Evolutionary conservation across 2,329 filamentous ascomycete genomes (phyloP).

Genomic region (Paramyrothecium sp.): DNA sequence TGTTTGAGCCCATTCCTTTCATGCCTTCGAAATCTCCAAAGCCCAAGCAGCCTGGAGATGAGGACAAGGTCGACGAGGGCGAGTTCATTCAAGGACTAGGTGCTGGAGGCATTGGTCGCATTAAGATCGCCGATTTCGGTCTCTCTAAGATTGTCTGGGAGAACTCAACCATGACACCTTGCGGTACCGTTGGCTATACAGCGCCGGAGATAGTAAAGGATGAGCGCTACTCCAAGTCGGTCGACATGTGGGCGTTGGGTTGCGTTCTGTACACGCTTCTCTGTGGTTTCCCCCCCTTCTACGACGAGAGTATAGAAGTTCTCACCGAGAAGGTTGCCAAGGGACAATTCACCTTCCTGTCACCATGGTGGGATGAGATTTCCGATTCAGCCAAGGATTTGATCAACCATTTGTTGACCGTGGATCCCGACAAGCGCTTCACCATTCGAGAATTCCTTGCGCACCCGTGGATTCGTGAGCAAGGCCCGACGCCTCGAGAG

Average conservation of each 20-base stretch:
- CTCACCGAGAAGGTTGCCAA: constrained; percentile 96
- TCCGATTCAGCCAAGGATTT: constrained; percentile 92
- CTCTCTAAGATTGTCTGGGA: constrained; percentile 99
- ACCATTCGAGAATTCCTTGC: constrained; percentile 88
- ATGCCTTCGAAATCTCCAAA: constrained; percentile 78
- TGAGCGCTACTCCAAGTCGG: constrained; percentile 96
- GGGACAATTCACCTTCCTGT: constrained; percentile 96
- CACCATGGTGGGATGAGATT: constrained; percentile 99
- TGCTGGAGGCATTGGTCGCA: constrained; percentile 84
- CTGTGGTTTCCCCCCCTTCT: constrained; percentile 97
- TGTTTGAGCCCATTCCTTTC: constrained; percentile 85
- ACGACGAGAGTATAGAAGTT: constrained; percentile 96
- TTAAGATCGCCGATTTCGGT: constrained; percentile 98
- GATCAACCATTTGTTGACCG: constrained; percentile 87
- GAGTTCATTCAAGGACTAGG: constrained; percentile 83
- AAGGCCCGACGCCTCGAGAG: constrained; percentile 54
- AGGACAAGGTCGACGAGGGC: constrained; percentile 96
- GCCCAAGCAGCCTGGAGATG: constrained; percentile 81
- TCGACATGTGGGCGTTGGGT: constrained; percentile 98
- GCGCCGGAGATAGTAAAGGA: constrained; percentile 99
- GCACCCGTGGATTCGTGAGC: constrained; percentile 89
- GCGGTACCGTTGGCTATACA: constrained; percentile 96
- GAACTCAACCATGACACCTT: constrained; percentile 97
- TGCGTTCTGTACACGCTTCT: constrained; percentile 96
- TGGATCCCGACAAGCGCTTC: constrained; percentile 93